These are phyloP conservation scores for Zoysia japonica DNA, from an alignment of 176 grass and related monocot genomes.

Conservation along the genomic window DNA sequence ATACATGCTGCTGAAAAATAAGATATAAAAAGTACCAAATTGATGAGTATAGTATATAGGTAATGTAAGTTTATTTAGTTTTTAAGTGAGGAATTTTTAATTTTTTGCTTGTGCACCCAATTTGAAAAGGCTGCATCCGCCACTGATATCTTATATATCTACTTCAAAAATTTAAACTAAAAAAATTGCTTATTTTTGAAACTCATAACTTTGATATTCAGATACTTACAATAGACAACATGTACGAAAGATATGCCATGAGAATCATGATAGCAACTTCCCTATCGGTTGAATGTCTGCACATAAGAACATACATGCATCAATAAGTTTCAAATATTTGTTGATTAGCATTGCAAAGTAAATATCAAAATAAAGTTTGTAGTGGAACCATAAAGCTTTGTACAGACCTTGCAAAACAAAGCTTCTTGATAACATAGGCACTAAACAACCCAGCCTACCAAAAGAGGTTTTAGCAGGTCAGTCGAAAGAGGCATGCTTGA, in stretches of 20 bases:
- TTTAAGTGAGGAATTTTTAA: background rate
- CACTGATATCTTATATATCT: too few species aligned
- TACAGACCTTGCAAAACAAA: slow-evolving; percentile 86
- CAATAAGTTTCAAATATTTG: slow-evolving; percentile 18
- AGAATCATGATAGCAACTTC: slow-evolving; percentile 98
- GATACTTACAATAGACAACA: slow-evolving; percentile 79
- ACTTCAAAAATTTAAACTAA: background rate
- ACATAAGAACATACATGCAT: slow-evolving; percentile 29
- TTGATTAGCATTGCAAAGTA: slow-evolving; percentile 24
- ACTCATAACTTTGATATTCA: slow-evolving; percentile 4
- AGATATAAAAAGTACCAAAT: slow-evolving; percentile 2
- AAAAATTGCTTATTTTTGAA: slow-evolving; percentile 8
- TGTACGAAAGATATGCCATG: slow-evolving; percentile 97
- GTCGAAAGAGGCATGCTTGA: slow-evolving; percentile 22
- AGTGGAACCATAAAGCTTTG: background rate
- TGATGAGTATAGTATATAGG: background rate
- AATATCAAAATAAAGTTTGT: background rate
- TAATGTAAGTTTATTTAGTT: slow-evolving; percentile 4
- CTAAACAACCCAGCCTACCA: slow-evolving; percentile 84
- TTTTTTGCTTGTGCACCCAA: background rate
- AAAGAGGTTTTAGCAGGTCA: slow-evolving; percentile 40
- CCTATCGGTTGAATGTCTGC: slow-evolving; percentile 90
- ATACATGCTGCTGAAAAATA: slow-evolving; percentile 12
- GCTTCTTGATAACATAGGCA: slow-evolving; percentile 86
- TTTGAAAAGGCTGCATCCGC: too few species aligned